Evolutionary conservation across 2,329 filamentous ascomycete species (phyloP).

Genomic region (Diaporthe sp.): DNA sequence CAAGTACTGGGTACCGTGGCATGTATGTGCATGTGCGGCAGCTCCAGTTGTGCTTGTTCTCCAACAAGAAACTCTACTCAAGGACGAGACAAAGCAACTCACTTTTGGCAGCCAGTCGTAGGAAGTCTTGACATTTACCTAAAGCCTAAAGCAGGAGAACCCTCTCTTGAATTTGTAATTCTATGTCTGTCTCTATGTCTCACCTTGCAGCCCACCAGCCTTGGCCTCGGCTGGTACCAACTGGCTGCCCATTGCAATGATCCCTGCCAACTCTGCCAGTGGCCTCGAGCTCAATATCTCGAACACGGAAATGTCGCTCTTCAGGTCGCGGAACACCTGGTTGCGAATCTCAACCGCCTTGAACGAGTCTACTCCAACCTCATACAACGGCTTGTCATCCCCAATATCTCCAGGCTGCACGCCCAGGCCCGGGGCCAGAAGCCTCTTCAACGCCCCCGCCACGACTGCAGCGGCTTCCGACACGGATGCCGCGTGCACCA

Average conservation of each 20-base stretch:
- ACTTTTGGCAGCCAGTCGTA: too few species aligned
- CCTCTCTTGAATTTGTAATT: too few species aligned
- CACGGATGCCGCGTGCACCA: neutral
- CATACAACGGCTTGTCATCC: neutral
- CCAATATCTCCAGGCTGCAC: neutral
- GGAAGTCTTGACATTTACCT: too few species aligned
- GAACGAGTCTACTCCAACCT: slow-evolving; percentile 34
- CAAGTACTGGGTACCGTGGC: neutral
- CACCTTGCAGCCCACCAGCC: too few species aligned
- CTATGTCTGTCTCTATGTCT: too few species aligned
- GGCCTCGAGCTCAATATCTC: slow-evolving; percentile 35
- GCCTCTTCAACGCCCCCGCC: neutral
- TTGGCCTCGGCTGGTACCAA: neutral
- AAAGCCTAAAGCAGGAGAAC: too few species aligned
- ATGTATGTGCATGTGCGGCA: neutral
- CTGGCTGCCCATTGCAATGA: neutral
- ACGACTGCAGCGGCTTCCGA: neutral
- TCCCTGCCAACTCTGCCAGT: neutral
- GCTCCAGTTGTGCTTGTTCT: neutral
- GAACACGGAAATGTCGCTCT: slow-evolving; percentile 39
- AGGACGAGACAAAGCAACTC: too few species aligned
- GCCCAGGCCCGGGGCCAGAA: neutral
- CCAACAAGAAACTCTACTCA: neutral
- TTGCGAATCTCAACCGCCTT: slow-evolving; percentile 40
- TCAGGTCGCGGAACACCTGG: slow-evolving; percentile 17